These are phyloP conservation scores for Ganoderma boninense DNA, from an alignment of 1,284 basidiomycete genomes.

Conservation along the genomic window DNA sequence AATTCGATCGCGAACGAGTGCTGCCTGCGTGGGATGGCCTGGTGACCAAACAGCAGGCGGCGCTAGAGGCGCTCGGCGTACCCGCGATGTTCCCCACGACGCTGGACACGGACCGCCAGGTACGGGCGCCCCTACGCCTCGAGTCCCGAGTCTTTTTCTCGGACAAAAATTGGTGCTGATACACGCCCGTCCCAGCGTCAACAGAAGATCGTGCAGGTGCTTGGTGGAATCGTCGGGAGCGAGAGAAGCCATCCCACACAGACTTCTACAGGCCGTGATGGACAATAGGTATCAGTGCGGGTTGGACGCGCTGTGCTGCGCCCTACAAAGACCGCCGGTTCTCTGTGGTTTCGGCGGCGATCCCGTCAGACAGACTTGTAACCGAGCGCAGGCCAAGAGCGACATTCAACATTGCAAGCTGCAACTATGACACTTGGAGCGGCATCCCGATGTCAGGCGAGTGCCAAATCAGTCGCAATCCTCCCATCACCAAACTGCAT, in stretches of 20 bases:
- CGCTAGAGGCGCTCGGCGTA: slow-evolving; percentile 65
- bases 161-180: slow-evolving; percentile 16
- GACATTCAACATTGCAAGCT: background rate
- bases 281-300: slow-evolving; percentile 7
- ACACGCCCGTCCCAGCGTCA: slow-evolving; percentile 48
- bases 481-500: background rate
- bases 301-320: slow-evolving; percentile 3
- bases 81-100: slow-evolving; percentile 74
- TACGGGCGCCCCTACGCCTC: slow-evolving; percentile 40
- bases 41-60: slow-evolving; percentile 70
- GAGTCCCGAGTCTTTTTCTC: background rate
- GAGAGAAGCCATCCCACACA: slow-evolving; percentile 20
- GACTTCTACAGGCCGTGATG: slow-evolving; percentile 9
- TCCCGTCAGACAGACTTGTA: background rate
- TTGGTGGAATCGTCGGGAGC: slow-evolving; percentile 51
- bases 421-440: background rate
- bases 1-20: slow-evolving; percentile 71
- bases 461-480: background rate
- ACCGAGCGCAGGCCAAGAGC: background rate
- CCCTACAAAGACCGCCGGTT: background rate
- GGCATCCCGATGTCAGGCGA: background rate
- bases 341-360: background rate
- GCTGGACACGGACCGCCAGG: slow-evolving; percentile 61
- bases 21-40: slow-evolving; percentile 79
- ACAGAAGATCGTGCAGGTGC: slow-evolving; percentile 57